Evolutionary conservation across 129 eudicot genomes (phyloP).

Genomic region (Ambrosia artemisiifolia): DNA sequence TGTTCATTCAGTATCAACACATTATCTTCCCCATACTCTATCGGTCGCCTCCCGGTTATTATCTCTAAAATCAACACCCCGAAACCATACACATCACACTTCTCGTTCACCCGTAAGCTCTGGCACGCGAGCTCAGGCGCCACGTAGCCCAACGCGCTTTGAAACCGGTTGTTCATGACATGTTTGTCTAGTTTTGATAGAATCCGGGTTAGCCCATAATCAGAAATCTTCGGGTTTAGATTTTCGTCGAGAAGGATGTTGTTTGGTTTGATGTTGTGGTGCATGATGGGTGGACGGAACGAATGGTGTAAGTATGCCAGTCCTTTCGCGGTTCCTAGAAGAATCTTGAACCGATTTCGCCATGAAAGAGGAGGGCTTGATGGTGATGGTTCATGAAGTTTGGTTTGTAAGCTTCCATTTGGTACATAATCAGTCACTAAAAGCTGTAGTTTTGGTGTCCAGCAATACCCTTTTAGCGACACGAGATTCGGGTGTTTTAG

Average conservation of each 20-base stretch:
- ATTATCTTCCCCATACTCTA: slow-evolving; percentile 89
- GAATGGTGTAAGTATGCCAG: slow-evolving; percentile 88
- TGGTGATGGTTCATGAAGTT: slow-evolving; percentile 53
- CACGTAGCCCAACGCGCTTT: slow-evolving; percentile 79
- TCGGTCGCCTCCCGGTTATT: slow-evolving; percentile 76
- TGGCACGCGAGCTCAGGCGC: slow-evolving; percentile 94
- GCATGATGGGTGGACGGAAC: slow-evolving; percentile 76
- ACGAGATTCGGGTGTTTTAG: slow-evolving; percentile 69
- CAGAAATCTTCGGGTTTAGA: slow-evolving; percentile 56
- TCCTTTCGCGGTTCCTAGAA: slow-evolving; percentile 83
- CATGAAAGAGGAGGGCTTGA: slow-evolving; percentile 62
- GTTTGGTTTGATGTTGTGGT: slow-evolving; percentile 82
- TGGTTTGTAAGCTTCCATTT: slow-evolving; percentile 69
- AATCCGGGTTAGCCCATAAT: slow-evolving; percentile 70
- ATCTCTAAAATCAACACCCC: slow-evolving; percentile 80
- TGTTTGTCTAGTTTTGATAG: slow-evolving; percentile 66
- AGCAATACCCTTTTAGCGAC: slow-evolving; percentile 77
- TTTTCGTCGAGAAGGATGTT: slow-evolving; percentile 77
- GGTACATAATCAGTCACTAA: slow-evolving; percentile 67
- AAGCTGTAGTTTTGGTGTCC: slow-evolving; percentile 88
- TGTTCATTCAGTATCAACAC: slow-evolving; percentile 74
- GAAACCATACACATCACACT: slow-evolving; percentile 85
- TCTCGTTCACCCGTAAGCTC: slow-evolving; percentile 86
- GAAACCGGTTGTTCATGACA: slow-evolving; percentile 57
- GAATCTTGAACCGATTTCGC: slow-evolving; percentile 60